Evolutionary conservation across 257 asterid genomes (phyloP).

Genomic region (Coffea eugenioides): DNA sequence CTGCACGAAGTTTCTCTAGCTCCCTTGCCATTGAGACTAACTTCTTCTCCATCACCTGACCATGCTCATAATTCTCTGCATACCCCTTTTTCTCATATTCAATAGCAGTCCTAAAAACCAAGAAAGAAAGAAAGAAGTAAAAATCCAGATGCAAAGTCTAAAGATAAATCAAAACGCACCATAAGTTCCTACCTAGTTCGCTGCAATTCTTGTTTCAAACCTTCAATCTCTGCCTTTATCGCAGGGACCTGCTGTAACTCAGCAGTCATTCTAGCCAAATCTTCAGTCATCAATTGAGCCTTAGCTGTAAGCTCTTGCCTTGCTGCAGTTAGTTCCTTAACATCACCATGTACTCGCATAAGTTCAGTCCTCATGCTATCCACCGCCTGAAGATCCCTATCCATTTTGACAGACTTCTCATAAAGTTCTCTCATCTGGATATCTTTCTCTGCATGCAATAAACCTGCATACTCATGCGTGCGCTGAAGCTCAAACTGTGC

Average conservation of each 20-base stretch:
- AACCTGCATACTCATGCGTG: slow-evolving; percentile 72
- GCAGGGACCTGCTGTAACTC: slow-evolving; percentile 85
- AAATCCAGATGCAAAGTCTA: slow-evolving; percentile 7
- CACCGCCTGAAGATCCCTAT: slow-evolving; percentile 63
- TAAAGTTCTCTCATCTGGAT: slow-evolving; percentile 62
- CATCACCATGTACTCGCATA: slow-evolving; percentile 68
- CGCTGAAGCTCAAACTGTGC: slow-evolving; percentile 75
- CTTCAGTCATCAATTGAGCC: slow-evolving; percentile 85
- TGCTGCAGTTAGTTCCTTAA: slow-evolving; percentile 72
- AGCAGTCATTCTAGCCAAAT: slow-evolving; percentile 67
- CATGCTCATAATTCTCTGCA: slow-evolving; percentile 89
- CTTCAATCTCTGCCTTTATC: slow-evolving; percentile 67
- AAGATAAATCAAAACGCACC: slow-evolving; percentile 1
- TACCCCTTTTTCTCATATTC: slow-evolving; percentile 89
- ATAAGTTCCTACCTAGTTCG: slow-evolving; percentile 57
- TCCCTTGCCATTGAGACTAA: slow-evolving; percentile 80
- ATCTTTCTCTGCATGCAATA: slow-evolving; percentile 68
- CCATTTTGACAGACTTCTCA: slow-evolving; percentile 80
- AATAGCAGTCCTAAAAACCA: slow-evolving; percentile 69
- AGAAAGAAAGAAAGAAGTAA: not conserved
- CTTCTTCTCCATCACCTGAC: slow-evolving; percentile 85
- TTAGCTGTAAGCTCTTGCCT: slow-evolving; percentile 74
- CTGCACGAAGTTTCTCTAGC: slow-evolving; percentile 93
- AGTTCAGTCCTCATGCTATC: slow-evolving; percentile 83
- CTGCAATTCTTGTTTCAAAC: slow-evolving; percentile 65